phyloP scores from a whole-genome alignment of 2,329 filamentous ascomycete genomes.

The Claviceps sp. region DNA sequence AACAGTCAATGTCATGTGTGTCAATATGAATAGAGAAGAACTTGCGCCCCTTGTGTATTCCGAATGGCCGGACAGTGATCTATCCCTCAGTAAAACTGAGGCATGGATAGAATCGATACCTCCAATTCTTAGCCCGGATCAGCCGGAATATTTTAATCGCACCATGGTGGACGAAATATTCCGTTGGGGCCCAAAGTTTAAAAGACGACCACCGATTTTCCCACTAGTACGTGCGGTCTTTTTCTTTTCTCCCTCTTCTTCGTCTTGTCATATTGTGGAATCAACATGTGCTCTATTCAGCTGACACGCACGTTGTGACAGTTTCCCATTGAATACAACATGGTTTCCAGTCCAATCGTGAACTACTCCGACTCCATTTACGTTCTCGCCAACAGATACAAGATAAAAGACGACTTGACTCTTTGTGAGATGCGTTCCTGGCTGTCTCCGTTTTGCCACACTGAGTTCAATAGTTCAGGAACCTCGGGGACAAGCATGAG shows the following conservation, averaged over 20 bases:
- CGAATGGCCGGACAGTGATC: constrained; percentile 36
- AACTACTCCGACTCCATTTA: constrained; percentile 42
- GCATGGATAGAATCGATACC: constrained; percentile 28
- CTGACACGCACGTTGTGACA: constrained; percentile 9
- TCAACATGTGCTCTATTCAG: background rate
- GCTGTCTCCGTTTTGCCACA: constrained; percentile 52
- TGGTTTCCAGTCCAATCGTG: constrained; percentile 42
- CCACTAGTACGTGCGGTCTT: too few species aligned
- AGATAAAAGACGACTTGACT: constrained; percentile 36
- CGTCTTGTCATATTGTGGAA: background rate
- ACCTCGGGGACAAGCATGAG: constrained; percentile 44
- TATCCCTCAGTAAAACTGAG: constrained; percentile 18
- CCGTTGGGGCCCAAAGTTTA: constrained; percentile 43
- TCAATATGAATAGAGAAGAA: constrained; percentile 46
- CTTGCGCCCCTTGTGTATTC: constrained; percentile 52
- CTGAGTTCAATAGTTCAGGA: constrained; percentile 42
- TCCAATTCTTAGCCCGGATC: constrained; percentile 1
- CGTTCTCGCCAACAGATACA: constrained; percentile 40
- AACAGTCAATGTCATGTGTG: constrained; percentile 59
- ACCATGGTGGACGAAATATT: constrained; percentile 60
- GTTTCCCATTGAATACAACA: constrained; percentile 52
- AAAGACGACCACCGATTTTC: constrained; percentile 37
- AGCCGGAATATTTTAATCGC: constrained; percentile 31
- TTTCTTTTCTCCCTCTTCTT: background rate
- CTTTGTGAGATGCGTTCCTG: constrained; percentile 56